Evolutionary conservation across 1,139 yeast species (phyloP), one percentile per base, ranked within the genome.

Genomic region (Yamadazyma taylorii): DNA sequence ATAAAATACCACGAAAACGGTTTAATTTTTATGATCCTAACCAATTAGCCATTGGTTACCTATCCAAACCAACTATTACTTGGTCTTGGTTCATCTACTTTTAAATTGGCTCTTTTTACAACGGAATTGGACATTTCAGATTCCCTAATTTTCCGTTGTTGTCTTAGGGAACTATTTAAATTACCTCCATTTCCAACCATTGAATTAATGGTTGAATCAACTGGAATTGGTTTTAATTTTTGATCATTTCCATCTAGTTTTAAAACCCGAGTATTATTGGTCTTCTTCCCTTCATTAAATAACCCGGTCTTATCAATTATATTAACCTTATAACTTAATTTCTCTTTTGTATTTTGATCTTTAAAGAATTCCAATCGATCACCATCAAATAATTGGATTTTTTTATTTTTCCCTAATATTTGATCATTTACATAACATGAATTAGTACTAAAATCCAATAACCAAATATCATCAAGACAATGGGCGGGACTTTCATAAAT

Each of bases 401-500:
- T 86, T 25, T 72, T 69, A 2, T 84, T 84, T 42, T 78, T 78
- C 0, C 85, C 85, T 30, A 89, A 53, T 33, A 68, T 69, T 11
- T 61, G 58, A 4, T 75, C 75, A 53, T 89, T 87, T 8, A 89
- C 73, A 46, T 69, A 77, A 53, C 96, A 86, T 1, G 86, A 83
- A 56, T 89, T 89, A 1, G 95, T 79, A 36, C 95, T 85, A 43
- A 72, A 76, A 52, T 87, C 96, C 30, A 85, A 61, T 14, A 89
- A 63, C 95, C 96, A 88, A n/a, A 86, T 66, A 52, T 81, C 89
- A 40, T 81, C 87, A 3, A 77, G 61, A 41, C 82, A 79, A 41
- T 77, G 75, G 0, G 86, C 87, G 0, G 87, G 86, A 12, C 84
- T 77, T 50, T 80, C 85, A 49, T 66, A 76, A 8, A 79, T 71